Conservation (phyloP, 1,284 basidiomycete species). For the Boletus sp. region DNA sequence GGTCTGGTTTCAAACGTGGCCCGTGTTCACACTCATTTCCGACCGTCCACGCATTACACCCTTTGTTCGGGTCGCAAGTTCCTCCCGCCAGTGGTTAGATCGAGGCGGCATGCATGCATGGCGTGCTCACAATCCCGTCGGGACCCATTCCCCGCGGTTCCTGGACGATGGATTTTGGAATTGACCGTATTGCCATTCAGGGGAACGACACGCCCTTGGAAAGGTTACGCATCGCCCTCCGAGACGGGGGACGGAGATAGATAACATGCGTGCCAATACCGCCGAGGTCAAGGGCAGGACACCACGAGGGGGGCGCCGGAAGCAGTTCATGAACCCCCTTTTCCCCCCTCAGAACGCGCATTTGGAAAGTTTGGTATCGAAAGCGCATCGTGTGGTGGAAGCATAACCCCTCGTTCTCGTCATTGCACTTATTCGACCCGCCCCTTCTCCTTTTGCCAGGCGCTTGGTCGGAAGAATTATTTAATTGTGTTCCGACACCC, state of each 20-base stretch:
- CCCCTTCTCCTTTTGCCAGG: neutral
- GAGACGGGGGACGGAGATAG: slow-evolving; percentile 13
- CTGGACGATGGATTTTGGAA: slow-evolving; percentile 6
- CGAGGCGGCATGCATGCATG: slow-evolving; percentile 7
- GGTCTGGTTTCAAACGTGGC: slow-evolving; percentile 17
- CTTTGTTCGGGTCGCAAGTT: neutral
- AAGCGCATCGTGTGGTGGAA: slow-evolving; percentile 12
- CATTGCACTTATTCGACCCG: neutral
- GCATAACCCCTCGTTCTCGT: slow-evolving; percentile 18
- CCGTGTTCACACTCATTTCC: slow-evolving; percentile 23
- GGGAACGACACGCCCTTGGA: slow-evolving; percentile 4
- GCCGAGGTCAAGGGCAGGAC: slow-evolving; percentile 26
- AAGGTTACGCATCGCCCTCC: slow-evolving; percentile 4
- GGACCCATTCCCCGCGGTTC: slow-evolving; percentile 6
- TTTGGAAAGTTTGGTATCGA: slow-evolving; percentile 31
- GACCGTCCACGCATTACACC: slow-evolving; percentile 10
- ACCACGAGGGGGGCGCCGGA: slow-evolving; percentile 22
- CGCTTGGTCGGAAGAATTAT: slow-evolving; percentile 2
- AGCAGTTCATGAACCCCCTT: slow-evolving; percentile 1
- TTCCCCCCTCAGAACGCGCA: slow-evolving; percentile 15
- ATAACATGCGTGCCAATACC: slow-evolving; percentile 7
- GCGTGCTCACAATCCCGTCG: slow-evolving; percentile 6
- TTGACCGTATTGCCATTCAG: slow-evolving; percentile 9
- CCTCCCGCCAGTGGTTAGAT: neutral
- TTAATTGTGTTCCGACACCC: slow-evolving; percentile 9